Evolutionary conservation across 2,329 filamentous ascomycete species (phyloP), one percentile per base, ranked within the genome.

Genomic region (Juglanconis oblonga): DNA sequence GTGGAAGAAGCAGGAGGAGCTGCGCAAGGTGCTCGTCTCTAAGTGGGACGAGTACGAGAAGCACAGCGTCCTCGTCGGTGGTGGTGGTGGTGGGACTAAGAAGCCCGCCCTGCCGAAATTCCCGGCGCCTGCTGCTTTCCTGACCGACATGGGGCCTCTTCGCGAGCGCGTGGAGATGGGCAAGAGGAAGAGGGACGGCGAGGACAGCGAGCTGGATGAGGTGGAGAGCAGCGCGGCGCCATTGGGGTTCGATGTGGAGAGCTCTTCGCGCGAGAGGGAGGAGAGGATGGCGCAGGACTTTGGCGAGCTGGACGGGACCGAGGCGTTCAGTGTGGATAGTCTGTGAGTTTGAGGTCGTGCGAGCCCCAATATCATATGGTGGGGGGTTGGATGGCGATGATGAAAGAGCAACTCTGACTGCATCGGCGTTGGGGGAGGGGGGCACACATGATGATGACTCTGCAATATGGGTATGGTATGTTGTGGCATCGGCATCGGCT

Each of bases 1-100:
- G 29, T 86, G 83, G 83, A 74, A 74, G 33, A 72, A 76, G 57
- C 81, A 85, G 60, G 82, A 86, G 69, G 74, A 72, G 55, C 78
- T 79, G 44, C 76, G 82, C 55, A 73, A 72, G 64, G 73, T 74
- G 61, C 75, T 86, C 59, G 77, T 75, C n/a, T 75, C 76, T 10
- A 81, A 79, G 5, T 76, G 78, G 52, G 79, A 83, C 48, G 55
- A 51, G 17, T 48, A 48, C 8, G 24, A 48, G 24, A 48, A 48
- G 45, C 45, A 31, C 17, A 9, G 17, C 17, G 17, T 48, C n/a
- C n/a, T n/a, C 9, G 24, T 10, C 45, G 24, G 24, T 24, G 45
- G 9, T 7, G n/a, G 8, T n/a, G 5, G 6, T n/a, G 45, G 45
- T 5, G 45, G 45, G 45, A 48, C 5, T 48, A 48, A 48, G 24